A percentile compares a stretch with the other conserved stretches of the same genome.
These are phyloP conservation scores for Edaphochlamys debaryana DNA, from an alignment of 139 green algal genomes.

Conservation along the genomic window DNA sequence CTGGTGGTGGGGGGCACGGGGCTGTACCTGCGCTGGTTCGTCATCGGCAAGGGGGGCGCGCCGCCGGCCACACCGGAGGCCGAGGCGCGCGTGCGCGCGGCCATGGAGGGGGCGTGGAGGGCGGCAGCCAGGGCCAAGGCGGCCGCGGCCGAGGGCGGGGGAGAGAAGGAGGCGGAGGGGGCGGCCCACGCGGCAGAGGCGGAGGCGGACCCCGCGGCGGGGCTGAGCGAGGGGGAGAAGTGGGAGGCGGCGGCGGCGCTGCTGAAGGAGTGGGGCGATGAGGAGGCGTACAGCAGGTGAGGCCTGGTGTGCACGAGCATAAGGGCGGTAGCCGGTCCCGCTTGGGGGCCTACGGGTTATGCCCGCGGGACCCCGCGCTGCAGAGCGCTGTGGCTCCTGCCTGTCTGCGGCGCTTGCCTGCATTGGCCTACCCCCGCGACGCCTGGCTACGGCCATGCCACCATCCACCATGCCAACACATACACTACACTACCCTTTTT, in stretches of 20 bases:
- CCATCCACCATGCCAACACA: too few species aligned
- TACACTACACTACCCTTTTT: too few species aligned
- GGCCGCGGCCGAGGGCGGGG: neutral
- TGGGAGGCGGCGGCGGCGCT: constrained; percentile 70
- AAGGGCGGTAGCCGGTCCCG: too few species aligned
- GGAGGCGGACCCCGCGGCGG: neutral
- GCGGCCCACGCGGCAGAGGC: neutral
- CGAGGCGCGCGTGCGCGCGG: constrained; percentile 46
- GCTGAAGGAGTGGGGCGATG: constrained; percentile 75
- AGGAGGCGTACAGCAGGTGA: constrained; percentile 55
- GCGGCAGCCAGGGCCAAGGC: neutral
- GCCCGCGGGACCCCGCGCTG: too few species aligned
- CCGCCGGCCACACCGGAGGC: constrained; percentile 60
- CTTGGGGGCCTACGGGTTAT: too few species aligned
- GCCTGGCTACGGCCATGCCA: too few species aligned
- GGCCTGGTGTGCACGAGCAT: neutral
- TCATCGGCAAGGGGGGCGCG: constrained; percentile 81
- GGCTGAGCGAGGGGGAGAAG: constrained; percentile 54
- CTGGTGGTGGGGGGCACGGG: constrained; percentile 95
- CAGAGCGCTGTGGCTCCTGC: too few species aligned
- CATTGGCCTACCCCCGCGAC: too few species aligned
- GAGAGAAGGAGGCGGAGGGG: constrained; percentile 18
- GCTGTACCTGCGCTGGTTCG: constrained; percentile 92
- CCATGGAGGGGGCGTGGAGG: constrained; percentile 41
- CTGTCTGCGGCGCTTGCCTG: too few species aligned